These are phyloP conservation scores for Blepharisma stoltei DNA, from an alignment of 73 alveolate species.

Conservation along the genomic window DNA sequence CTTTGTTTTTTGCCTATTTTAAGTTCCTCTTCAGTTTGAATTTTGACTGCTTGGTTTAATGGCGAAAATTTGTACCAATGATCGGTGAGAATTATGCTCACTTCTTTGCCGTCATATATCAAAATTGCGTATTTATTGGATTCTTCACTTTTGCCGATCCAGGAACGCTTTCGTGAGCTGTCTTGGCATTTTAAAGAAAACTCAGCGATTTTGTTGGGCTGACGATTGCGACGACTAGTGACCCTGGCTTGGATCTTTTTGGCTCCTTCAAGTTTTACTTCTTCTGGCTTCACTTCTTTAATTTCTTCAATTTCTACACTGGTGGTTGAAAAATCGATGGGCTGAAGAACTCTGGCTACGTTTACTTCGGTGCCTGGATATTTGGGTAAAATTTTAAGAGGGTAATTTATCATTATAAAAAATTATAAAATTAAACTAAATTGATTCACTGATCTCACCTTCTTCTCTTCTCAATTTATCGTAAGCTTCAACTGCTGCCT, in stretches of 20 bases:
- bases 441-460: no score
- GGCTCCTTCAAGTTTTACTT: slow-evolving; percentile 19
- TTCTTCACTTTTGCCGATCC: slow-evolving; percentile 30
- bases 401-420: no score
- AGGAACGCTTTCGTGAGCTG: not conserved
- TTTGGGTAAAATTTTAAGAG: no score
- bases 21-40: not conserved
- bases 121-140: slow-evolving; percentile 9
- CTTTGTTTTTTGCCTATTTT: not conserved
- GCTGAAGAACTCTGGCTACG: slow-evolving; percentile 26
- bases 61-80: slow-evolving; percentile 27
- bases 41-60: not conserved
- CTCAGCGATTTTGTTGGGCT: not conserved
- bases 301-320: slow-evolving; percentile 23
- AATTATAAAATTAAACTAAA: no score
- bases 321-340: slow-evolving; percentile 5
- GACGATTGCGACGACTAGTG: not conserved
- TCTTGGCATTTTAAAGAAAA: not conserved
- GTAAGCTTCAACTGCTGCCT: no score
- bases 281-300: slow-evolving; percentile 4
- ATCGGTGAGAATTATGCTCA: slow-evolving; percentile 10
- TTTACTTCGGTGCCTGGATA: not conserved
- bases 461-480: no score
- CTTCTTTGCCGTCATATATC: slow-evolving; percentile 11
- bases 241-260: not conserved